phyloP scores from a whole-genome alignment of 2,329 filamentous ascomycete genomes.

The Kalaharituber pfeilii region DNA sequence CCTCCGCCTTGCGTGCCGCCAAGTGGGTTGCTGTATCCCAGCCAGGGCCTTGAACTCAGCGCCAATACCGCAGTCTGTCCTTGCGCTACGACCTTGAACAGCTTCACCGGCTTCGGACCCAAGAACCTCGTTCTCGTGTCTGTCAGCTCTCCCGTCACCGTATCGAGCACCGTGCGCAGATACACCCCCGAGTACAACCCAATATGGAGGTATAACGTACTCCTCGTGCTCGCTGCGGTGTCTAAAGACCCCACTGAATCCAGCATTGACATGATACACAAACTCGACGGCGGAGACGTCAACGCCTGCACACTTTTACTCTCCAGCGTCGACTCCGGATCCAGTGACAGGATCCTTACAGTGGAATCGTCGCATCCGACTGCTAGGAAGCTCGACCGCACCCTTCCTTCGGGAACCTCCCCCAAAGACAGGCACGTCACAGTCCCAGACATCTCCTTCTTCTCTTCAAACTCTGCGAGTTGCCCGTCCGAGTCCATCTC shows the following conservation, averaged over 20 bases:
- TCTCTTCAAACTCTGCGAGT: slow-evolving; percentile 84
- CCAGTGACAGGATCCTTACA: slow-evolving; percentile 76
- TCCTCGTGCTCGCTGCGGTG: slow-evolving; percentile 32
- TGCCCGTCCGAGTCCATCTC: slow-evolving; percentile 89
- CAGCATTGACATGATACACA: slow-evolving; percentile 88
- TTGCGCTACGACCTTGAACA: slow-evolving; percentile 82
- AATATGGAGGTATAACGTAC: slow-evolving; percentile 85
- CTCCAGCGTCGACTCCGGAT: slow-evolving; percentile 77
- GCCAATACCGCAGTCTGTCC: slow-evolving; percentile 72
- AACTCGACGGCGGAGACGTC: slow-evolving; percentile 70
- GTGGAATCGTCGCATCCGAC: slow-evolving; percentile 96
- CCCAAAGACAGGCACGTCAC: slow-evolving; percentile 91
- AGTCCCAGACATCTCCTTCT: slow-evolving; percentile 85
- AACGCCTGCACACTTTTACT: slow-evolving; percentile 89
- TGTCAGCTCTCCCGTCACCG: slow-evolving; percentile 85
- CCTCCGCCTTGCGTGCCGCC: slow-evolving; percentile 41
- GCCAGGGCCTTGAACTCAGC: slow-evolving; percentile 84
- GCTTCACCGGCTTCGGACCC: slow-evolving; percentile 71
- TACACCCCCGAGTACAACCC: slow-evolving; percentile 93
- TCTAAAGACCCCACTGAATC: slow-evolving; percentile 41
- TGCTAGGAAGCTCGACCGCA: slow-evolving; percentile 80
- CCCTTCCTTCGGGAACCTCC: slow-evolving; percentile 73
- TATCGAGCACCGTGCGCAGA: slow-evolving; percentile 82
- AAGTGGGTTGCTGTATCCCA: slow-evolving; percentile 79
- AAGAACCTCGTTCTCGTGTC: slow-evolving; percentile 91